Conservation (phyloP, 495 filamentous ascomycete species). For the Pyrenula massariospora region DNA sequence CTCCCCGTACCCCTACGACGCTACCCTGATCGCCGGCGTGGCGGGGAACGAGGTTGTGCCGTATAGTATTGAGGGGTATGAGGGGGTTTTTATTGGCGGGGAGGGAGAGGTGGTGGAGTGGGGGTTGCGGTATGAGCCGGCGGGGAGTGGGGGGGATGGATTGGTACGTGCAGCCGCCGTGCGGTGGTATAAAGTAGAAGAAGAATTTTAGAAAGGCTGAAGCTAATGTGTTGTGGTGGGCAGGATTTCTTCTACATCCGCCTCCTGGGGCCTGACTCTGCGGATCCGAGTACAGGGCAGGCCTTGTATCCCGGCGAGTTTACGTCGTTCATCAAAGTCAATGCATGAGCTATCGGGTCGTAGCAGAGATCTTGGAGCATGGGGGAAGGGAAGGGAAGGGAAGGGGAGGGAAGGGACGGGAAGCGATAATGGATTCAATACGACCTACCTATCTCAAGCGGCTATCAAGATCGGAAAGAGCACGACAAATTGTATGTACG, state of each 20-base stretch:
- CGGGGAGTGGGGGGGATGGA: constrained; percentile 3
- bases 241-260: constrained; percentile 12
- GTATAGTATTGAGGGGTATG: constrained; percentile 11
- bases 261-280: constrained; percentile 13
- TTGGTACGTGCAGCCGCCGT: constrained; percentile 17
- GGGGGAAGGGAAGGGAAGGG: no score
- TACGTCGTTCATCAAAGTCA: background rate
- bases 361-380: no score
- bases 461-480: no score
- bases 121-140: background rate
- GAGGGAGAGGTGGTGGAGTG: background rate
- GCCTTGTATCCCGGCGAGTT: background rate
- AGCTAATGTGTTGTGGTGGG: background rate
- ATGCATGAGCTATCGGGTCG: no score
- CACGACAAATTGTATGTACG: no score
- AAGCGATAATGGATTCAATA: no score
- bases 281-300: background rate
- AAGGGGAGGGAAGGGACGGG: no score
- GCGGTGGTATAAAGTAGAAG: constrained; percentile 11
- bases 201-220: constrained; percentile 7
- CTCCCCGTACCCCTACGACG: constrained; percentile 13
- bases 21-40: constrained; percentile 14
- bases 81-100: background rate
- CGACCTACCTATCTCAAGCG: no score
- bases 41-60: constrained; percentile 9